Conservation (phyloP, 495 filamentous ascomycete genomes). For the Penicillium dipodomyicola region DNA sequence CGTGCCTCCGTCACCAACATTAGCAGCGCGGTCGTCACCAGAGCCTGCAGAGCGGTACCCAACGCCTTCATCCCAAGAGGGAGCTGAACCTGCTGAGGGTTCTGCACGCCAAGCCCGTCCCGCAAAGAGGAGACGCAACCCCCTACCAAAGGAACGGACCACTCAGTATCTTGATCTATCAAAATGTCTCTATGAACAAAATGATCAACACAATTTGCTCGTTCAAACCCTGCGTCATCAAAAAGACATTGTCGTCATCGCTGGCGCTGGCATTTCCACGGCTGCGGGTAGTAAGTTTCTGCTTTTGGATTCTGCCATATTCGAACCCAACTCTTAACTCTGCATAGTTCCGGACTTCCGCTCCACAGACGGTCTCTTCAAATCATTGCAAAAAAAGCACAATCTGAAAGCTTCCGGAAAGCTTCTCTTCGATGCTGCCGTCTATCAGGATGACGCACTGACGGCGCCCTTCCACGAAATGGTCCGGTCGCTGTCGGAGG, state of each 20-base stretch:
- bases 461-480: conserved; percentile 92
- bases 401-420: conserved; percentile 92
- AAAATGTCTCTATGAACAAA: conserved; percentile 47
- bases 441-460: conserved; percentile 85
- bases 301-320: conserved; percentile 59
- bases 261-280: conserved; percentile 94
- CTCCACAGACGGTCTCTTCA: conserved; percentile 84
- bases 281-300: conserved; percentile 83
- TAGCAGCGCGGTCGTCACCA: conserved; percentile 49
- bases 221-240: conserved; percentile 77
- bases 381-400: conserved; percentile 75
- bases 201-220: conserved; percentile 62
- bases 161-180: conserved; percentile 75
- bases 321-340: conserved; percentile 29
- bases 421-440: conserved; percentile 93
- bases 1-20: conserved; percentile 28
- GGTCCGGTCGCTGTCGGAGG: conserved; percentile 80
- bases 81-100: conserved; percentile 30
- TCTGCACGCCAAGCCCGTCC: conserved; percentile 58
- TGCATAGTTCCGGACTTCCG: conserved; percentile 89
- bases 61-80: conserved; percentile 58
- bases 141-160: conserved; percentile 67
- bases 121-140: conserved; percentile 67
- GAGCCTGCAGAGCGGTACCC: conserved; percentile 51
- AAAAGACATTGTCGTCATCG: conserved; percentile 94